Percentiles rank a stretch among this genome's conserved stretches.
Conservation (phyloP, 345 rosid genomes). For the Corchorus olitorius region DNA sequence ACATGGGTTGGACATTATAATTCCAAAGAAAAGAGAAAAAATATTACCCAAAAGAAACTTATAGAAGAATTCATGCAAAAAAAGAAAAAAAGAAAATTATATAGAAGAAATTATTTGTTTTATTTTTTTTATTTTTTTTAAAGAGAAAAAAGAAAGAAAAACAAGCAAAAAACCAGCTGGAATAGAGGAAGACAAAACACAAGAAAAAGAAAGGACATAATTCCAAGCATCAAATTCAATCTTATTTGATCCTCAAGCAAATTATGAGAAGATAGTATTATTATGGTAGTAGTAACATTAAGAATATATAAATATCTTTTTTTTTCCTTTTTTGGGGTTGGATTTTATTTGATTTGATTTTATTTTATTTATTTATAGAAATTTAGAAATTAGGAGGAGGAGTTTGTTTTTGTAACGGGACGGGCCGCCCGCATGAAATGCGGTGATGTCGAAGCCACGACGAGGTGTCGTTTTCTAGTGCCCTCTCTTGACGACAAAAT, state of each 20-base stretch:
- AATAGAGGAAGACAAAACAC: conserved; percentile 6
- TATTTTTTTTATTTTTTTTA: not conserved
- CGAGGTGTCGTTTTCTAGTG: conserved; percentile 1
- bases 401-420: no score
- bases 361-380: not conserved
- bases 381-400: no score
- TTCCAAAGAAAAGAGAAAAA: not conserved
- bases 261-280: not conserved
- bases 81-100: no score
- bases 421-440: not conserved
- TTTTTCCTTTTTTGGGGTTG: not conserved
- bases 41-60: not conserved
- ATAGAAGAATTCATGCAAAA: not conserved
- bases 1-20: not conserved
- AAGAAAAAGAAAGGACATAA: not conserved
- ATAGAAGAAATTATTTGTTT: not conserved
- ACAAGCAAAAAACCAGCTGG: not conserved
- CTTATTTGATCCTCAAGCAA: not conserved
- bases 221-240: conserved; percentile 3
- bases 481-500: not conserved
- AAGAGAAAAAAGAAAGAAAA: not conserved
- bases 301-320: not conserved
- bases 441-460: conserved; percentile 8
- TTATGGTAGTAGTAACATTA: not conserved
- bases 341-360: no score